Base-by-base conservation (phyloP, 805 yeast genomes). In the Metschnikowia matae region DNA sequence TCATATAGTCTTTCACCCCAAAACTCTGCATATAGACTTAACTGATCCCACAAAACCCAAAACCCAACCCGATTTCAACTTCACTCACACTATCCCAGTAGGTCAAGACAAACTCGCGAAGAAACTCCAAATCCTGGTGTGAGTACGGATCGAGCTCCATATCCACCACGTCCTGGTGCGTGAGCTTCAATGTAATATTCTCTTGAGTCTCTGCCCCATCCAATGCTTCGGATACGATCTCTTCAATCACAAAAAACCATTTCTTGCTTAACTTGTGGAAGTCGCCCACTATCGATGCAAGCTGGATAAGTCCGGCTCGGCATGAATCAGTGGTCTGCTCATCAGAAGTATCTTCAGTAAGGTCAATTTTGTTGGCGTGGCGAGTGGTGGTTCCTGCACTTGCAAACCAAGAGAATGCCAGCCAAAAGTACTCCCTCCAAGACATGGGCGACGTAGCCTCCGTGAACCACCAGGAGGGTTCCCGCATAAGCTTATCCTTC, bases 391-490 rank as follows among this genome's bases (percentile, higher is more conserved):
- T 86, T 7, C 94, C 96, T 1, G 94, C 92, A 31, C 87, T 78
- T 2, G 96, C 96, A 89, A 92, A 87, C 94, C 94, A 87, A 18
- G 86, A 70, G 51, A 87, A 77, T 0, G 90, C 90, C 48, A 79
- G 73, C 87, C 87, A 83, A 1, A 83, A 69, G 38, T 78, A 70
- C 56, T 82, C 84, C 48, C 73, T 71, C 78, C 87, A 76, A 1
- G 85, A 74, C 20, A 74, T 63, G 1, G 82, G 71, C 45, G 78
- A 81, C 1, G 79, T 71, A 11, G 74, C 73, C 3, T 62, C 59
- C 2, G 62, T 57, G 10, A 61, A 48, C 81, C 81, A 77, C 80
- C 79, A 74, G 33, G 60, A 56, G 1, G 76, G 77, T 48, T 68
- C 69, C 45, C 60, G 45, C 21, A n/a, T 35, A 17, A 53, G 48